These are phyloP conservation scores for Hanseniaspora hatyaiensis DNA, from an alignment of 805 yeast genomes.

Conservation along the genomic window DNA sequence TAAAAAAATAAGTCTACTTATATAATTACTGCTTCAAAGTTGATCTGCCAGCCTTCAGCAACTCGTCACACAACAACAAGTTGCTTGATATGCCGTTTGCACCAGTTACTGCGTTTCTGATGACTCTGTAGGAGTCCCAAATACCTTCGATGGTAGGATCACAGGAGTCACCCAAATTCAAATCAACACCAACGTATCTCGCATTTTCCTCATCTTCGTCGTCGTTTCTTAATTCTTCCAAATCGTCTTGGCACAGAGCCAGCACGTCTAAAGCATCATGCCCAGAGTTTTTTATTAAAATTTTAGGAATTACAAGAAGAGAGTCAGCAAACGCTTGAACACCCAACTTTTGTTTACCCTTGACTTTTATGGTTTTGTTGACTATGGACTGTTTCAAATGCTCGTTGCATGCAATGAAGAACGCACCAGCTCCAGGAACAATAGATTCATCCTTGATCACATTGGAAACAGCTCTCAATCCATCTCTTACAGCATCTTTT, in stretches of 20 bases:
- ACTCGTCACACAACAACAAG: slow-evolving; percentile 84
- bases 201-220: slow-evolving; percentile 54
- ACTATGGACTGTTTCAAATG: slow-evolving; percentile 42
- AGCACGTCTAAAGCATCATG: slow-evolving; percentile 84
- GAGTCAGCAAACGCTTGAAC: slow-evolving; percentile 90
- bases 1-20: neutral
- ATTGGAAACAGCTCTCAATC: slow-evolving; percentile 86
- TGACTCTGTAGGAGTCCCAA: slow-evolving; percentile 91
- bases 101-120: slow-evolving; percentile 82
- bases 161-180: slow-evolving; percentile 86
- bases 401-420: slow-evolving; percentile 70
- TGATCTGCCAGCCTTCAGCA: slow-evolving; percentile 91
- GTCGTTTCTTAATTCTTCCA: slow-evolving; percentile 21
- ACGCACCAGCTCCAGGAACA: slow-evolving; percentile 97
- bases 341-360: slow-evolving; percentile 84
- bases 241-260: slow-evolving; percentile 69
- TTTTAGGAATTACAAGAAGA: slow-evolving; percentile 80
- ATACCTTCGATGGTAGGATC: slow-evolving; percentile 90
- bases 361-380: slow-evolving; percentile 44
- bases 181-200: slow-evolving; percentile 78
- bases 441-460: slow-evolving; percentile 74
- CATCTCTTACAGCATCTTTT: slow-evolving; percentile 95
- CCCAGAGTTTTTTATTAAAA: slow-evolving; percentile 84
- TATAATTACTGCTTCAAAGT: slow-evolving; percentile 59
- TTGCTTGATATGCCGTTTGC: slow-evolving; percentile 93